phyloP scores from a whole-genome alignment of 139 green algal genomes.

The Monoraphidium neglectum region DNA sequence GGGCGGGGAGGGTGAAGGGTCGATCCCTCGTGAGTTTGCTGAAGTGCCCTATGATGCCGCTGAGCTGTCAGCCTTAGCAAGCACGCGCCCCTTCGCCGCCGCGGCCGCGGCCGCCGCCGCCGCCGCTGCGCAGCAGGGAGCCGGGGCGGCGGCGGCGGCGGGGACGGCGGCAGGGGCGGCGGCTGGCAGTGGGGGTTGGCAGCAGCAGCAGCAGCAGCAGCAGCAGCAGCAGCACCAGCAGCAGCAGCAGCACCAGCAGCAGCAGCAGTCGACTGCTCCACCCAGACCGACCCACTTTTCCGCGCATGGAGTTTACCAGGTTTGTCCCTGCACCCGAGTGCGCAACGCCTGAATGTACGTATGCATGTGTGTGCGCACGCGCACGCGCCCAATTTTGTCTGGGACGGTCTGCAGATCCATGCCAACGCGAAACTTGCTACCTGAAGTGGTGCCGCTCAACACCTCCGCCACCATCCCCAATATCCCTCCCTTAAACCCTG shows the following conservation, averaged over 20 bases:
- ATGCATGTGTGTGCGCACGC: no score
- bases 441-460: no score
- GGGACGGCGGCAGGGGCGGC: neutral
- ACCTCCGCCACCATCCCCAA: no score
- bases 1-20: no score
- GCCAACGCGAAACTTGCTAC: no score
- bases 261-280: neutral
- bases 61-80: constrained; percentile 44
- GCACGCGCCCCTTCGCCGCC: constrained; percentile 31
- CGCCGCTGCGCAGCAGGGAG: neutral
- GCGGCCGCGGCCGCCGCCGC: neutral
- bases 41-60: constrained; percentile 46
- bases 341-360: no score
- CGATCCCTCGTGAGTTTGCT: neutral
- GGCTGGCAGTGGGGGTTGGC: neutral
- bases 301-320: no score
- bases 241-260: neutral
- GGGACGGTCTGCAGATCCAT: no score
- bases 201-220: neutral
- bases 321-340: no score
- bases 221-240: neutral
- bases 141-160: neutral
- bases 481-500: no score
- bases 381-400: no score
- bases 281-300: no score